phyloP scores from a whole-genome alignment of 139 green algal genomes.

The Volvox reticuliferus region DNA sequence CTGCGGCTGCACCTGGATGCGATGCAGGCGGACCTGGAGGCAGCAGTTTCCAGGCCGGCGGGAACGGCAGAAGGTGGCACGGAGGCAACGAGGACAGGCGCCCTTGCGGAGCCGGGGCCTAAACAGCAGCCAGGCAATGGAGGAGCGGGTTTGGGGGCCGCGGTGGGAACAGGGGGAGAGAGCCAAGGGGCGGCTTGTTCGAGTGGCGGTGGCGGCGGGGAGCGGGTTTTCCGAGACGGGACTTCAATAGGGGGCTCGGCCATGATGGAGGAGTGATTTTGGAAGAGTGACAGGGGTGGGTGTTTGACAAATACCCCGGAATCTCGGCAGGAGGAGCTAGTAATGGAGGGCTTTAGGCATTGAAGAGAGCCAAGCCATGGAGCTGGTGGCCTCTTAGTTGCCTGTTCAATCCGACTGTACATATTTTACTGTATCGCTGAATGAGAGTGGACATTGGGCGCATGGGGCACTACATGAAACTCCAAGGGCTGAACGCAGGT shows the following conservation, averaged over 20 bases:
- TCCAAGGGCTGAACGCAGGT: too few species aligned
- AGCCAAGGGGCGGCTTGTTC: neutral
- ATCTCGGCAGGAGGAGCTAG: too few species aligned
- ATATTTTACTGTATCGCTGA: neutral
- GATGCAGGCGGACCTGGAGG: slow-evolving; percentile 73
- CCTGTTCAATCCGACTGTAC: neutral
- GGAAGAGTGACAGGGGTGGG: too few species aligned
- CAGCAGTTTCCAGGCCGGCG: neutral
- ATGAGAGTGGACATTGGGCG: too few species aligned
- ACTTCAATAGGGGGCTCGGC: neutral
- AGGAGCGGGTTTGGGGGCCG: neutral
- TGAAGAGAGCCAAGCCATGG: too few species aligned
- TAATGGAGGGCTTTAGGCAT: too few species aligned
- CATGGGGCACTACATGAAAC: too few species aligned
- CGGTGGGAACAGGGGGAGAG: neutral
- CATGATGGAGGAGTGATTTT: slow-evolving; percentile 2
- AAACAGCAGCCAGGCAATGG: too few species aligned
- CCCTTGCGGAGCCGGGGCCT: neutral
- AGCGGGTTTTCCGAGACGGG: neutral
- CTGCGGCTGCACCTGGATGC: slow-evolving; percentile 85
- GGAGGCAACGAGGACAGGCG: neutral
- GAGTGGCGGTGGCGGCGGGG: neutral
- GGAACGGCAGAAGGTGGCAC: neutral
- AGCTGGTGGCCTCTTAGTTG: too few species aligned
- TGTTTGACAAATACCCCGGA: too few species aligned